Evolutionary conservation across 371 early-diverging fungal species (phyloP).

Genomic region (Mucor saturninus): DNA sequence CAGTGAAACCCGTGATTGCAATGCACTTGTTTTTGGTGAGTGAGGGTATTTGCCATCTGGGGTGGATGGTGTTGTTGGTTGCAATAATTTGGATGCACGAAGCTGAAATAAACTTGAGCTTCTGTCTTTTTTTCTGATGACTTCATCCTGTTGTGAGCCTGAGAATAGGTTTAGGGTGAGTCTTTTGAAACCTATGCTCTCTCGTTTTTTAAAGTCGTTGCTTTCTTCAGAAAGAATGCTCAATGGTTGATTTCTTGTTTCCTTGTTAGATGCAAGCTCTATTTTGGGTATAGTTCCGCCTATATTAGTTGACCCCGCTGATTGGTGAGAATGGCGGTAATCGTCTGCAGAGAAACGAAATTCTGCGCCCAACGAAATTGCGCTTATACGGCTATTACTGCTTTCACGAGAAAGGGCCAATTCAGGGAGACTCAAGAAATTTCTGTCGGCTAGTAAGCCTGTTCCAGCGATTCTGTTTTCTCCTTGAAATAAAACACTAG

Average conservation of each 20-base stretch:
- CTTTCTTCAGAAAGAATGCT: not conserved
- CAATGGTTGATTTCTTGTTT: not conserved
- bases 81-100: slow-evolving; percentile 26
- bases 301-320: not conserved
- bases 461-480: slow-evolving; percentile 1
- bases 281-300: not conserved
- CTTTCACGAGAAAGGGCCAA: slow-evolving; percentile 3
- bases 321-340: slow-evolving; percentile 5
- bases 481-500: not conserved
- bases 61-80: slow-evolving; percentile 15
- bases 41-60: slow-evolving; percentile 5
- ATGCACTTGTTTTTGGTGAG: not conserved
- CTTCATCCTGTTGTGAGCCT: not conserved
- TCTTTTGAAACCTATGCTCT: slow-evolving; percentile 23
- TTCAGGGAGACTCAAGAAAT: slow-evolving; percentile 17
- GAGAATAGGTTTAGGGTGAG: slow-evolving; percentile 31
- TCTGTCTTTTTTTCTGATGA: slow-evolving; percentile 16
- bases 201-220: slow-evolving; percentile 13
- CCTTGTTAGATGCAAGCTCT: not conserved
- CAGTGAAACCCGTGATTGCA: slow-evolving; percentile 22
- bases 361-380: slow-evolving; percentile 32
- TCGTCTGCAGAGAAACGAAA: slow-evolving; percentile 18
- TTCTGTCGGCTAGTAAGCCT: not conserved
- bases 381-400: slow-evolving; percentile 14
- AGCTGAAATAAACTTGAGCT: slow-evolving; percentile 23